These are phyloP conservation scores for Cladophialophora bantiana DNA, from an alignment of 2,329 filamentous ascomycete species.

Conservation along the genomic window DNA sequence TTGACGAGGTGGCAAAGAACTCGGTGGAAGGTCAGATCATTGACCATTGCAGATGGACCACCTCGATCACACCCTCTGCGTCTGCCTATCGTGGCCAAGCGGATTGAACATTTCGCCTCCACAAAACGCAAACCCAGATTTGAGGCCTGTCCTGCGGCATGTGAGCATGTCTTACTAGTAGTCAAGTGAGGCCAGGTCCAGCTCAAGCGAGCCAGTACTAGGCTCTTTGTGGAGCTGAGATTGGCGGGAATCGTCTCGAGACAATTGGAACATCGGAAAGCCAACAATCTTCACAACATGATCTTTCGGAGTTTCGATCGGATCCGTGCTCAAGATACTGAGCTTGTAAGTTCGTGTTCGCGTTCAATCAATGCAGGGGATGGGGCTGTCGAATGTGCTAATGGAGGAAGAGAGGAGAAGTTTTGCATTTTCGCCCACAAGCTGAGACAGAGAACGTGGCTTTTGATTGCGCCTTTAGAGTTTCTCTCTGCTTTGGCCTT, in stretches of 20 bases:
- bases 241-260: background rate
- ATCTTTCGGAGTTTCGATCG: background rate
- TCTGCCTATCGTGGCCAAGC: background rate
- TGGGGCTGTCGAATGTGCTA: background rate
- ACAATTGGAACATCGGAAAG: background rate
- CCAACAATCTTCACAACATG: slow-evolving; percentile 2
- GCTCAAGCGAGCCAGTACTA: background rate
- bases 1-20: background rate
- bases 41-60: background rate
- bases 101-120: background rate
- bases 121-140: background rate
- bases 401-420: background rate
- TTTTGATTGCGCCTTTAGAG: background rate
- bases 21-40: background rate
- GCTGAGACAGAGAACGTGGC: slow-evolving; percentile 2
- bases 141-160: background rate
- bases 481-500: slow-evolving; percentile 5
- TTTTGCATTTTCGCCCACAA: background rate
- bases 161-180: background rate
- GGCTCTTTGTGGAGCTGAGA: background rate
- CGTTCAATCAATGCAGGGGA: background rate
- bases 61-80: slow-evolving; percentile 3
- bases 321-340: slow-evolving; percentile 1
- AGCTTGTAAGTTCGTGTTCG: background rate
- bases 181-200: background rate